Base-by-base conservation (phyloP, 2,329 filamentous ascomycete species). In the Aspergillus ochraceus region DNA sequence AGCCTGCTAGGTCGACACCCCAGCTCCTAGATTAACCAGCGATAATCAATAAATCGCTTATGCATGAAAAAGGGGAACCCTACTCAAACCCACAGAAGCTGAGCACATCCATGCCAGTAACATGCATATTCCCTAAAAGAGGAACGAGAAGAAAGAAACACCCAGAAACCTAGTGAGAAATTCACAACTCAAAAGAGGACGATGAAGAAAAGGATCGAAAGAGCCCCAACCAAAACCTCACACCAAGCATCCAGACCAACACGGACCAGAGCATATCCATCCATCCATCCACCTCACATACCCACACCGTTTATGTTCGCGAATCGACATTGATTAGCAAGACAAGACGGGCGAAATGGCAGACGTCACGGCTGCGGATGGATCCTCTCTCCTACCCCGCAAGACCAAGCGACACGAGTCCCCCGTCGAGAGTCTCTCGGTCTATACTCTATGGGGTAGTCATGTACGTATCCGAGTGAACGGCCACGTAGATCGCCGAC, bases 171-270 rank as follows among this genome's bases (percentile, higher is more conserved):
- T 24, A 24, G 3, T 24, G 49, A 59, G 53, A 59, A n/a, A n/a
- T n/a, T n/a, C n/a, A n/a, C n/a, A n/a, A n/a, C n/a, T n/a, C n/a
- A n/a, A n/a, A n/a, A n/a, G n/a, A n/a, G n/a, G n/a, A n/a, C n/a
- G n/a, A n/a, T n/a, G n/a, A n/a, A 29, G 26, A 60, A 67, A 68
- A 63, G 58, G 59, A 56, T 19, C 24, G 14, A 52, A 51, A 51
- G 24, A 19, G 24, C 24, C 24, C 26, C 26, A 29, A 29, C 26
- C 45, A 47, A 10, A 20, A 47, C 45, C 8, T 3, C 24, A 14
- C 22, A 50, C 14, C 5, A n/a, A 50, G 17, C 19, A 32, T 52
- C 46, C 24, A 49, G 49, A 19, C 49, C 49, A 26, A 26, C 29
- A 29, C 12, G 11, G 49, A 30, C 49, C 29, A 19, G 30, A 52